Conservation (phyloP, 1,139 yeast genomes). For the Debaryomyces nepalensis region DNA sequence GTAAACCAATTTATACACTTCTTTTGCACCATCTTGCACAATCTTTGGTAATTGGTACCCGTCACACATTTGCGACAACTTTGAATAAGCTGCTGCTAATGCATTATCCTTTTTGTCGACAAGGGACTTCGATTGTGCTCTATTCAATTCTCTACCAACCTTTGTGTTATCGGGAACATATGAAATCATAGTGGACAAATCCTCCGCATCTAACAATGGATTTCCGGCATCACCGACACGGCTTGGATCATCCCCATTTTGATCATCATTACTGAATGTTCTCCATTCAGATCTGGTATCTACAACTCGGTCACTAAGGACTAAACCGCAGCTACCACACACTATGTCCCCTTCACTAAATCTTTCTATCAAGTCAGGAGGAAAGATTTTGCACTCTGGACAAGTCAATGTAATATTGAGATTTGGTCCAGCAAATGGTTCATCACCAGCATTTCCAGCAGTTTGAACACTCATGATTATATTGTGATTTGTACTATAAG, state of each 20-base stretch:
- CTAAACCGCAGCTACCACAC: conserved; percentile 95
- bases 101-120: conserved; percentile 89
- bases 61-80: conserved; percentile 94
- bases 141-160: conserved; percentile 82
- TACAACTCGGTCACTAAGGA: conserved; percentile 87
- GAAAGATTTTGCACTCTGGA: conserved; percentile 94
- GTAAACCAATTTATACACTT: conserved; percentile 88
- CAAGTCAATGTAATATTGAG: conserved; percentile 89
- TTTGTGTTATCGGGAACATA: conserved; percentile 77
- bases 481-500: conserved; percentile 9
- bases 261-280: conserved; percentile 95
- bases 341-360: conserved; percentile 98
- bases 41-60: conserved; percentile 93
- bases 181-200: conserved; percentile 90
- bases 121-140: conserved; percentile 85
- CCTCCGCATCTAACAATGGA: conserved; percentile 89
- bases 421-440: conserved; percentile 62
- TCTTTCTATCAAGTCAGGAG: conserved; percentile 93
- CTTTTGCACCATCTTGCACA: conserved; percentile 97
- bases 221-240: conserved; percentile 99
- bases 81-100: conserved; percentile 85
- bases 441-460: conserved; percentile 27
- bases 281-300: conserved; percentile 99
- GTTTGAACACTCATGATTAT: conserved; percentile 20
- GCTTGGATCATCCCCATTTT: conserved; percentile 96